These are phyloP conservation scores for Lepidium didymum DNA, from an alignment of 345 rosid genomes.

Conservation along the genomic window DNA sequence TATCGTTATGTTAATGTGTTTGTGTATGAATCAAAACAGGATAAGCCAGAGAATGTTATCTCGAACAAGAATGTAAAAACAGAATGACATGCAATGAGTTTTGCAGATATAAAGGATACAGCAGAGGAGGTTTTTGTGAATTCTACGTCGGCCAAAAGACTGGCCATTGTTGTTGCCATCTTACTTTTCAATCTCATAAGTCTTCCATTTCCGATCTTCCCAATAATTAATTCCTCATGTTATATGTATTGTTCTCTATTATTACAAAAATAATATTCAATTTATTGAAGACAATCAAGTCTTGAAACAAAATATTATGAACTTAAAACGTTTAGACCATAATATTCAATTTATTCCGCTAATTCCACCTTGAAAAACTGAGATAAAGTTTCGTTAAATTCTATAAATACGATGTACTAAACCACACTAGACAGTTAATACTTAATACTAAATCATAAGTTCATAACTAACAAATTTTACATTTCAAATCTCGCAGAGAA, in stretches of 20 bases:
- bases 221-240: neutral
- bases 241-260: neutral
- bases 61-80: neutral
- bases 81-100: neutral
- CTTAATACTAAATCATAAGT: neutral
- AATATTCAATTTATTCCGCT: too few species aligned
- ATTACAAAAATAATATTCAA: too few species aligned
- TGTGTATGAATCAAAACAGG: neutral
- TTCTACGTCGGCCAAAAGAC: neutral
- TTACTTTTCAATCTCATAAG: neutral
- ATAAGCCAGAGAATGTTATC: neutral
- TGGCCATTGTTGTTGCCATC: neutral
- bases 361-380: neutral
- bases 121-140: neutral
- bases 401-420: neutral
- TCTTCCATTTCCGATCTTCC: neutral
- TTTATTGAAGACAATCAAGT: too few species aligned
- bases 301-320: too few species aligned
- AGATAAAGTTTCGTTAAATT: neutral
- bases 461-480: neutral
- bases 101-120: neutral
- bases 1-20: neutral
- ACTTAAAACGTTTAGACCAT: too few species aligned
- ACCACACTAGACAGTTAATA: neutral
- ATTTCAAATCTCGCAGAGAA: neutral